Conservation (phyloP, 2,329 filamentous ascomycete genomes). For the Sarocladiaceae sp. region DNA sequence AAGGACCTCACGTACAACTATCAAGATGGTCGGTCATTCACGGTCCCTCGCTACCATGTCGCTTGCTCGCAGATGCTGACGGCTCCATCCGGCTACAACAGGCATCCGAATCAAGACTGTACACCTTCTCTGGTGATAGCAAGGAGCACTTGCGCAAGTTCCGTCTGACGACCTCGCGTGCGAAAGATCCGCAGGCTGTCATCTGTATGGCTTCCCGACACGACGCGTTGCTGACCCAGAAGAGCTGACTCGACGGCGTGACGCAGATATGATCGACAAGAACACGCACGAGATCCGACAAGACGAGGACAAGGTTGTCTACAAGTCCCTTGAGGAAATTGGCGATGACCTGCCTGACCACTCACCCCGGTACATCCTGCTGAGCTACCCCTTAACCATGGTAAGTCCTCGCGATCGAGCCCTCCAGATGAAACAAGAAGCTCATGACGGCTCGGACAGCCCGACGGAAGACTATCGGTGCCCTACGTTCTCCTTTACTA, state of each 20-base stretch:
- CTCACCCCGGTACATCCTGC: conserved; percentile 78
- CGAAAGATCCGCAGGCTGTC: conserved; percentile 80
- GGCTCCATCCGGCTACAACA: conserved; percentile 11
- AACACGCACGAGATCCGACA: conserved; percentile 83
- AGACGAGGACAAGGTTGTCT: conserved; percentile 68
- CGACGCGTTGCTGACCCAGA: too few relatives aligned
- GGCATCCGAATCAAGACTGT: conserved; percentile 77
- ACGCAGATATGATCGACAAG: conserved; percentile 79
- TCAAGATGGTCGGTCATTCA: neutral
- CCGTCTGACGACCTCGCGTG: conserved; percentile 80
- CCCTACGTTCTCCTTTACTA: conserved; percentile 96
- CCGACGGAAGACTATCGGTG: conserved; percentile 76
- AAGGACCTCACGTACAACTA: too few relatives aligned
- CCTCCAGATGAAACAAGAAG: neutral
- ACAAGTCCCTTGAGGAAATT: conserved; percentile 73
- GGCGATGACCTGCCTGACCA: conserved; percentile 89
- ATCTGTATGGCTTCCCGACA: conserved; percentile 65
- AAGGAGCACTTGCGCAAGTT: conserved; percentile 91
- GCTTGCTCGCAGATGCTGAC: conserved; percentile 13
- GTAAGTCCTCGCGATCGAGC: conserved; percentile 48
- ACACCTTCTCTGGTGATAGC: conserved; percentile 87
- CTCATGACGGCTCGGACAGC: conserved; percentile 37
- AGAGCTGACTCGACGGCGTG: neutral
- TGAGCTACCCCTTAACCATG: conserved; percentile 85
- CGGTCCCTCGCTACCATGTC: neutral